Base-by-base conservation (phyloP, 768 basidiomycete species). In the Pleurotus pulmonarius region DNA sequence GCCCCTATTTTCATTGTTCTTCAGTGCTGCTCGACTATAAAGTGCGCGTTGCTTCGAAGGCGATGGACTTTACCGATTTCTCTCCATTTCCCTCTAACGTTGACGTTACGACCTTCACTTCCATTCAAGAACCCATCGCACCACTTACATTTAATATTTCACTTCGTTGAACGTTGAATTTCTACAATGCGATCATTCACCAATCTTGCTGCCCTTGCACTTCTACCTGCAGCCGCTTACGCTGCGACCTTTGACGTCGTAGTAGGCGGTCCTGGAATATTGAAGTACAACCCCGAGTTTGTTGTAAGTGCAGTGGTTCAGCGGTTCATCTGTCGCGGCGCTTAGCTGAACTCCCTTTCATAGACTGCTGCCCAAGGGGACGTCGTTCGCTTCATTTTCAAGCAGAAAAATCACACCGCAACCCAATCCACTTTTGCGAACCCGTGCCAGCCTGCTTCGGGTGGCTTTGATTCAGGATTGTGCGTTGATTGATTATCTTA, bases 381-480 rank as follows among this genome's bases (percentile, higher is more conserved):
- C 59, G 63, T 64, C 4, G 69, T 85, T 25, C 49, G 65, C 40
- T 86, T 86, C 63, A 71, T 62, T 22, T 85, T 86, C 72, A 60
- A 73, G 60, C 78, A 80, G 66, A 78, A 81, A 62, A 86, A 85
- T 64, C 83, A 81, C 55, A 84, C 82, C 5, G 81, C 73, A 16
- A 83, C 83, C 1, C 83, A 84, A 58, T 83, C 82, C 4, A 69
- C 79, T 1, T 72, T 86, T n/a, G 69, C 64, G 0, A 67, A 61
- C 9, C 85, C 85, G 3, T 87, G 85, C 60, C 46, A 64, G 0
- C 69, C 68, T 5, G 48, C 68, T 8, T 51, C 63, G 0, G 70
- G 64, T 55, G 85, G 83, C 11, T 84, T 87, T 60, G 82, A 86
- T 63, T 75, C 82, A 43, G 80, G 78, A 59, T 85, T 83, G 83